phyloP scores from a whole-genome alignment of 352 stramenopile genomes.

The Pythium grandisporangium region DNA sequence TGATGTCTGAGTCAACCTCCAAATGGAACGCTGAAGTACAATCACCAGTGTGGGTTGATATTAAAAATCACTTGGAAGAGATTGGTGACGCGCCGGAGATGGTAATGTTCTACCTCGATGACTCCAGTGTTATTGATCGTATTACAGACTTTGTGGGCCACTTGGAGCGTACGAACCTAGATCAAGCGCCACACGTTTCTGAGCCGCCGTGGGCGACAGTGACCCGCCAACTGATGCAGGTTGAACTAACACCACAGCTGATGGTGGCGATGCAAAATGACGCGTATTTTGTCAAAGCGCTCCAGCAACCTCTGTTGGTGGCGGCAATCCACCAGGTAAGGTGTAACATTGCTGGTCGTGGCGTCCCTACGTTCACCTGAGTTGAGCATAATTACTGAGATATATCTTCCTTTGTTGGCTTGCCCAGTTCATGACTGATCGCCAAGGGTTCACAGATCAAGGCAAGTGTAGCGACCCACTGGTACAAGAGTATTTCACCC shows the following conservation, averaged over 20 bases:
- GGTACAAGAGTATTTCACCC: conserved; percentile 51
- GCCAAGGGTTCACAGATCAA: conserved; percentile 24
- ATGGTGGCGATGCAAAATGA: conserved; percentile 57
- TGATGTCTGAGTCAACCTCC: conserved; percentile 7
- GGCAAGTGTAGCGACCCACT: conserved; percentile 5
- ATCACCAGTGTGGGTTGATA: conserved; percentile 15
- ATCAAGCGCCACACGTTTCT: background rate
- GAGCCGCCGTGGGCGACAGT: conserved; percentile 5
- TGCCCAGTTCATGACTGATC: conserved; percentile 44
- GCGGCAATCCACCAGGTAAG: conserved; percentile 56
- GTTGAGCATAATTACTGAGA: background rate
- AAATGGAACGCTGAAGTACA: conserved; percentile 3
- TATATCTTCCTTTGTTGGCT: background rate
- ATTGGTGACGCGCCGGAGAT: conserved; percentile 60
- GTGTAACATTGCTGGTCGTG: too few species aligned
- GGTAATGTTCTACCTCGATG: conserved; percentile 56
- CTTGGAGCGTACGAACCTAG: background rate
- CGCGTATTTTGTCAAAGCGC: conserved; percentile 37
- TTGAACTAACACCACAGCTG: conserved; percentile 34
- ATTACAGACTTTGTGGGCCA: conserved; percentile 26
- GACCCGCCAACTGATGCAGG: conserved; percentile 27
- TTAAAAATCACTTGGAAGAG: conserved; percentile 34
- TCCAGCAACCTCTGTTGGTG: conserved; percentile 43
- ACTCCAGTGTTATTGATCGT: conserved; percentile 21
- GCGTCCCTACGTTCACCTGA: background rate